Evolutionary conservation across 345 rosid species (phyloP).

Genomic region (Gossypioides kirkii): DNA sequence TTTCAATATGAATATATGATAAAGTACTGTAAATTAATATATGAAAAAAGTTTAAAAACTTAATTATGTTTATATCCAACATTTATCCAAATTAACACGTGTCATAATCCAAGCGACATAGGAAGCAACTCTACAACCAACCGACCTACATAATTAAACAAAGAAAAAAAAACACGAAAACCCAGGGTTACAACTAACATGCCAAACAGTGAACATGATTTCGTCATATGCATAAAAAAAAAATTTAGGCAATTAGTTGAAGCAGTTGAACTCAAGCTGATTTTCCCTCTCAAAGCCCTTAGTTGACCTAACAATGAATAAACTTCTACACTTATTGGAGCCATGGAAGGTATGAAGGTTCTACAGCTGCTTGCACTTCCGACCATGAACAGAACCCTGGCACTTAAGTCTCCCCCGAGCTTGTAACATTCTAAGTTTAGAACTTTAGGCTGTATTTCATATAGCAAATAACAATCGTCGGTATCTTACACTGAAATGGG

Average conservation of each 20-base stretch:
- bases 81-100: no score
- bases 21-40: no score
- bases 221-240: not conserved
- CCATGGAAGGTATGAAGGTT: constrained; percentile 21
- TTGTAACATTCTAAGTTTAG: no score
- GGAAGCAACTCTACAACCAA: not conserved
- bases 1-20: no score
- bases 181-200: constrained; percentile 6
- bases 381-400: constrained; percentile 51
- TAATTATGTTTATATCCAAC: no score
- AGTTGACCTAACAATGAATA: not conserved
- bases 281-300: not conserved
- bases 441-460: no score
- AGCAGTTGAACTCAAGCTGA: constrained; percentile 36
- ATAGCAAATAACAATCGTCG: no score
- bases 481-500: no score
- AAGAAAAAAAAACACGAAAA: not conserved
- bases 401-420: constrained; percentile 55
- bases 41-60: no score
- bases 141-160: not conserved
- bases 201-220: constrained; percentile 17
- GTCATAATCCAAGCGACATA: no score
- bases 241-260: constrained; percentile 19
- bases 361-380: constrained; percentile 35
- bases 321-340: not conserved